Evolutionary conservation across 2,329 filamentous ascomycete genomes (phyloP).

Genomic region (Stagonosporopsis rhizophila): DNA sequence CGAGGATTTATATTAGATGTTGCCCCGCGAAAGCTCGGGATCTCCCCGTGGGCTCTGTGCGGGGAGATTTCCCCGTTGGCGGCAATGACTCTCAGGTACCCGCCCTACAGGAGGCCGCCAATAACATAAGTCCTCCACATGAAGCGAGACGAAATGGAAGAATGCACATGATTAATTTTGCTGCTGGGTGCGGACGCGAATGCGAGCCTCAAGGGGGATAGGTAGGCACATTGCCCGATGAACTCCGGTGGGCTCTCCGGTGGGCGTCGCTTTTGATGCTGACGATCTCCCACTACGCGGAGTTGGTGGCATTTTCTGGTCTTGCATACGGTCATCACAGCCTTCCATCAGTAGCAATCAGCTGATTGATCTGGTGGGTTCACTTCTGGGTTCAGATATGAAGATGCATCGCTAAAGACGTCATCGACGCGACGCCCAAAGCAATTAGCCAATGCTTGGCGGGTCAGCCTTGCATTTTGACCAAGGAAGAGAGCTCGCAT

Average conservation of each 20-base stretch:
- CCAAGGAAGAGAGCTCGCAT: no score
- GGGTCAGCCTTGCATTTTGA: no score
- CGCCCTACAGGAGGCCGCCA: background rate
- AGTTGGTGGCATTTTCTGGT: no score
- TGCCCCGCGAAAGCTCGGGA: slow-evolving; percentile 19
- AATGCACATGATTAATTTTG: background rate
- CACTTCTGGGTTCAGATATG: no score
- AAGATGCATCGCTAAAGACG: no score
- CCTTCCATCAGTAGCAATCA: no score
- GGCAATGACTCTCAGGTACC: background rate
- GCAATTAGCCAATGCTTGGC: no score
- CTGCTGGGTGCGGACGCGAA: background rate
- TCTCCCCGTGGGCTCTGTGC: slow-evolving; percentile 2
- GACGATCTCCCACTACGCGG: no score
- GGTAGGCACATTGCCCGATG: background rate
- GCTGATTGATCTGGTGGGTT: no score
- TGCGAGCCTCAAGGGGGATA: background rate
- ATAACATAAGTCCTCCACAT: background rate
- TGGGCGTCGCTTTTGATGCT: background rate
- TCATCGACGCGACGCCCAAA: no score
- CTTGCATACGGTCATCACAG: no score
- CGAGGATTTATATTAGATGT: slow-evolving; percentile 14
- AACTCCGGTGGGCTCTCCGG: background rate
- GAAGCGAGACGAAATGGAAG: background rate
- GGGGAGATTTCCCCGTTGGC: background rate